Base-by-base conservation (phyloP, 73 alveolate genomes). In the Paramecium octaurelia region DNA sequence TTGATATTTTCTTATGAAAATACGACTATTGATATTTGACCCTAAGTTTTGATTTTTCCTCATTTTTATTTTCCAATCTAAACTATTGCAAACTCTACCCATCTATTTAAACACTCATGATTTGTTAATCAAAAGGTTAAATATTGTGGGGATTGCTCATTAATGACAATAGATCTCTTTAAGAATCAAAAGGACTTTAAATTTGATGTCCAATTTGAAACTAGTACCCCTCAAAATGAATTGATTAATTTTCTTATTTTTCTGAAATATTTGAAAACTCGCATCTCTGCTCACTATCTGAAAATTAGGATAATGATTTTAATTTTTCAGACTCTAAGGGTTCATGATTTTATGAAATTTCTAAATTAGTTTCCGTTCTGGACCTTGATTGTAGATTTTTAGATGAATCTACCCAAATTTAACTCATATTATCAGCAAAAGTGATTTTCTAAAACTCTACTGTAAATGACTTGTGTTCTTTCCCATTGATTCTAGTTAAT, bases 391-490 rank as follows among this genome's bases (percentile, higher is more conserved):
- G 18, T 1, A 64, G 24, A 64, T 64, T 64, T 27, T 6, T 64
- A 1, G 84, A 64, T 1, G 84, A 64, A 31, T 64, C 84, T 31
- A 64, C 12, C 84, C 84, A 42, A 75, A 75, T 42, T 75, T 35
- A 75, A 38, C 88, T 42, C 46, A 24, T 75, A 38, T 35, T 75
- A n/a, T 80, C 91, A 44, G 57, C 91, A 11, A 80, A 44, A 9
- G 46, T 80, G 5, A 80, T 80, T 80, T 80, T 80, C 7, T 10
- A 44, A 42, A 80, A 44, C 44, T 80, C 75, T 8, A 80, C 34
- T 27, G 24, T 31, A 64, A 44, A 80, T 43, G 91, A 42, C 44
- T 80, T 80, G 46, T 80, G 57, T 80, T 44, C 76, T 43, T 48
- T 80, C 24, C 75, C 91, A 80, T 80, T 34, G 3, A 80, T 80